Evolutionary conservation across 345 rosid species (phyloP).

Genomic region (Angophora floribunda): DNA sequence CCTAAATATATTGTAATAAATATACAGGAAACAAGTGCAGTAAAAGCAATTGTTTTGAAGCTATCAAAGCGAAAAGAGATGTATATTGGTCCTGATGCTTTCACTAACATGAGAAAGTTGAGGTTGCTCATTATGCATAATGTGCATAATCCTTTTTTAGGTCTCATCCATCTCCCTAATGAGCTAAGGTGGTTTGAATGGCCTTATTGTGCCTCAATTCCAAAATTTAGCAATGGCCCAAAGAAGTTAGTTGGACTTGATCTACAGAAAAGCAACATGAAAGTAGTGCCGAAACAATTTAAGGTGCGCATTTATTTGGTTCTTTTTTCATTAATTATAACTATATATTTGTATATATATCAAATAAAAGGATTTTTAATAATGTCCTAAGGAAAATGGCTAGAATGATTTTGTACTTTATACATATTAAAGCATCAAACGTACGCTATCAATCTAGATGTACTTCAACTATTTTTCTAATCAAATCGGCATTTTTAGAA

Average conservation of each 20-base stretch:
- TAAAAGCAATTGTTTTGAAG: background rate
- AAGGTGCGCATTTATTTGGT: background rate
- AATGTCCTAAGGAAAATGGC: background rate
- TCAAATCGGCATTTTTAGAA: too few relatives aligned
- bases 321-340: background rate
- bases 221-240: background rate
- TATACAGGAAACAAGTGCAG: background rate
- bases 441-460: background rate
- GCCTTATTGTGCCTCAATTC: background rate
- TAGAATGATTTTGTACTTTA: background rate
- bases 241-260: background rate
- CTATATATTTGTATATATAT: background rate
- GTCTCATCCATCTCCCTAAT: background rate
- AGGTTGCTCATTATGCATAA: background rate
- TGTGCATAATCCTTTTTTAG: background rate
- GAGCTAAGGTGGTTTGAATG: conserved; percentile 3
- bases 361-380: background rate
- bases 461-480: too few relatives aligned
- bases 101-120: background rate
- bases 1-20: background rate
- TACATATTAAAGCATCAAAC: background rate
- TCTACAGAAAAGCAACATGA: background rate
- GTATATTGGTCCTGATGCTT: background rate
- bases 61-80: background rate
- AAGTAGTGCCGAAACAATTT: background rate